Evolutionary conservation across 2,329 filamentous ascomycete genomes (phyloP), one percentile per base, ranked within the genome.

Genomic region (Scorias spongiosa): DNA sequence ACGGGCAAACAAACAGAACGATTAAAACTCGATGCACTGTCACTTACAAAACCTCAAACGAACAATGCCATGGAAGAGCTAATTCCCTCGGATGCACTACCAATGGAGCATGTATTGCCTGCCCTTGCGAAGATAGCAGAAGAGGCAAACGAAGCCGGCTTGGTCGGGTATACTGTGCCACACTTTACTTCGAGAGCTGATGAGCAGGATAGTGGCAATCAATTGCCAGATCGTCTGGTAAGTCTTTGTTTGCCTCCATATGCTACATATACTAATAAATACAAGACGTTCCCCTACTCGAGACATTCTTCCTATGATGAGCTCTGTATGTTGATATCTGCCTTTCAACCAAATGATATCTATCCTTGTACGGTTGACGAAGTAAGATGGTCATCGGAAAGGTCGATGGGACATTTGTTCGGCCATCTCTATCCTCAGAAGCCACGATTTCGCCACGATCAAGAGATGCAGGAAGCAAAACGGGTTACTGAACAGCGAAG

Each of bases 281-380:
- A 8, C 29, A 36, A 57, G 55, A 69, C 66, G 15, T 95, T 94
- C 51, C 84, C 88, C 0, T 95, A 88, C 56, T 89, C 89, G 0
- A 75, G 89, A 1, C 89, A 96, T 60, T 93, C 89, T 0, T 93
- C 85, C 0, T 89, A 91, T 47, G 66, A 69, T 0, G 89, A 95
- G 58, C 71, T 93, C 2, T 81, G 84, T 49, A 64, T 77, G 43
- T 65, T 95, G 1, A 69, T 94, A 1, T 58, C 67, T 2, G 67
- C 70, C 0, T 83, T 95, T 52, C 73, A 66, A 26, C 87, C 87
- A 0, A 75, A 65, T 39, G 86, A 95, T 53, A 68, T 95, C 2
- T 83, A 81, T 67, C 86, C 88, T 0, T 94, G 87, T 56, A 93
- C 86, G 0, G 63, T 70, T 2, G 72, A 85, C 47, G 62, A 71